Evolutionary conservation across 2,329 filamentous ascomycete genomes (phyloP), one percentile per base, ranked within the genome.

Genomic region (Dryadomyces quercivorus): DNA sequence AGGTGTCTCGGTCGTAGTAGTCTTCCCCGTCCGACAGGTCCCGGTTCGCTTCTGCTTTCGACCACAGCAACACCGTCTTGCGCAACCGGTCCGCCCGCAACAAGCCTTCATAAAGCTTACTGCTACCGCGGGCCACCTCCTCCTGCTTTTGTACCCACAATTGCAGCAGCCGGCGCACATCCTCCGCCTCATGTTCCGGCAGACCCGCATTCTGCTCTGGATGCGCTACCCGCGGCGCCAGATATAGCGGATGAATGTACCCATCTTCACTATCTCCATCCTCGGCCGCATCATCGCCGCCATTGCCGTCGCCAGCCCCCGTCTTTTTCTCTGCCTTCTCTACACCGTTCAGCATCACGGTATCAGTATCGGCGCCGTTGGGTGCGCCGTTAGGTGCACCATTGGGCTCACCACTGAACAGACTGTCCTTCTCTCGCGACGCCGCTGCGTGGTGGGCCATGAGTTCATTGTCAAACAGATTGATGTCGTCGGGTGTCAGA

Each of bases 11-110:
- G 67, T 94, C 88, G 64, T 90, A 91, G 86, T 87, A 94, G 65
- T 94, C 88, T 71, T 94, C 88, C 12, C 87, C 87, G 65, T 94
- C 88, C 51, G 85, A 90, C 83, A 93, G 83, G 66, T 91, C 86
- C 51, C 82, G 68, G 64, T 82, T 81, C 18, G 78, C 86, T 69
- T 92, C 88, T 1, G 88, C 84, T 65, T 89, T 88, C 60, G 83
- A 78, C 84, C 86, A 90, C 60, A 80, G 78, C 64, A 85, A 76
- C 3, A 93, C 86, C 20, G 82, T 77, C 61, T 80, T 81, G 31
- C 88, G 78, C 66, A 86, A 76, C 47, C 86, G 77, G 61, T 92
- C 83, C 1, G 86, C 86, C 61, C 80, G 79, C 58, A 90, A 73
- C 52, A 94, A 73, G 1, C 87, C 86, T 51, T 82, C 75, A 58